These are phyloP conservation scores for Cylindrotheca fusiformis DNA, from an alignment of 108 stramenopile species.

Conservation along the genomic window DNA sequence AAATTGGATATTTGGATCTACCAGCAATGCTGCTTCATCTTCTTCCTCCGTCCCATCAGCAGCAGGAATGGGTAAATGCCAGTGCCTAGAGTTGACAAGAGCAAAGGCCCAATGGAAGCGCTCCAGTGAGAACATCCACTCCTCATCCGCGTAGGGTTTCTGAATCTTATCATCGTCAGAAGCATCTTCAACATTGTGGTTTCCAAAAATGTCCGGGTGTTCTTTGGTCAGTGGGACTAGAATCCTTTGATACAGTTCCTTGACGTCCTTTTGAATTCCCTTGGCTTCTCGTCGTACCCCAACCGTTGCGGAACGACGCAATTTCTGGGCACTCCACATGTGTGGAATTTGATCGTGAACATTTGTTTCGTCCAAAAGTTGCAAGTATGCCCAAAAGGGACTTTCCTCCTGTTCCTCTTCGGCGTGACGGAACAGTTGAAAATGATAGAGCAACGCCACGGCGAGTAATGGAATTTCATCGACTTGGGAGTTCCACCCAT, in stretches of 20 bases:
- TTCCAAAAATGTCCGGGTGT: conserved; percentile 62
- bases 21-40: neutral
- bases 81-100: conserved; percentile 82
- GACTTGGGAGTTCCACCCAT: conserved; percentile 53
- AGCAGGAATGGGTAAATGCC: conserved; percentile 59
- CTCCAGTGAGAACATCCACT: conserved; percentile 66
- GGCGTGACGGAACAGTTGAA: conserved; percentile 21
- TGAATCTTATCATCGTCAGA: conserved; percentile 6
- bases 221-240: conserved; percentile 45
- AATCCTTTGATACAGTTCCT: conserved; percentile 63
- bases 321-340: conserved; percentile 51
- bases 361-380: conserved; percentile 40
- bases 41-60: neutral
- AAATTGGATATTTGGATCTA: conserved; percentile 1
- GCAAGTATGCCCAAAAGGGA: conserved; percentile 56
- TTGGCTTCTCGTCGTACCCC: conserved; percentile 48
- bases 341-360: conserved; percentile 55
- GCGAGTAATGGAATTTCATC: conserved; percentile 68
- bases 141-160: conserved; percentile 16
- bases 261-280: conserved; percentile 59
- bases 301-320: conserved; percentile 31
- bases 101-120: conserved; percentile 87
- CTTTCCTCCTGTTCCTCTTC: conserved; percentile 30
- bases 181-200: conserved; percentile 9
- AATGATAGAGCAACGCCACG: conserved; percentile 74